Evolutionary conservation across 208 protist genomes (phyloP).

Genomic region (Porcisia deanei): DNA sequence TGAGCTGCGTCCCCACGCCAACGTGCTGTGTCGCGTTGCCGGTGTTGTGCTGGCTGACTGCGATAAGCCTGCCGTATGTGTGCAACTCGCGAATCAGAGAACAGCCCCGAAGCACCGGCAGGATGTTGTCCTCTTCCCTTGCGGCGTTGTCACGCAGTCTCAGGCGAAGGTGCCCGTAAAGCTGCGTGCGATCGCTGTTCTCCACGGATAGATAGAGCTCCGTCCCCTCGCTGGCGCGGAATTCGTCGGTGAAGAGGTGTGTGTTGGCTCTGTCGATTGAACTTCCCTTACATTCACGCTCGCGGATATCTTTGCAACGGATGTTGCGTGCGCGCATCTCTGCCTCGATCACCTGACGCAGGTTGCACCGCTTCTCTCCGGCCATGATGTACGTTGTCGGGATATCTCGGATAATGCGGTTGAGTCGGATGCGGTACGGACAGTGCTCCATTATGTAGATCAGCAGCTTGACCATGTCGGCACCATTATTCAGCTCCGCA

Average conservation of each 20-base stretch:
- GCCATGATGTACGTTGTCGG: constrained; percentile 98
- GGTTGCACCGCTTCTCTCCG: constrained; percentile 97
- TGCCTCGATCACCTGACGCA: constrained; percentile 97
- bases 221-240: constrained; percentile 77
- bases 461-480: constrained; percentile 93
- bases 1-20: constrained; percentile 97
- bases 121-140: constrained; percentile 42
- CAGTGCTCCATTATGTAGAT: constrained; percentile 95
- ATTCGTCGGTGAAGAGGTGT: constrained; percentile 69
- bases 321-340: constrained; percentile 94
- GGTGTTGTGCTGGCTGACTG: constrained; percentile 75
- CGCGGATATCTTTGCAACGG: constrained; percentile 95
- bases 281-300: constrained; percentile 91
- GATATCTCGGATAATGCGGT: constrained; percentile 99
- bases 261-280: constrained; percentile 63
- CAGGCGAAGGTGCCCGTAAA: constrained; percentile 90
- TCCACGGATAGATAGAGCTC: constrained; percentile 91
- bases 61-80: constrained; percentile 93
- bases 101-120: constrained; percentile 89
- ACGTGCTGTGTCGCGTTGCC: constrained; percentile 96
- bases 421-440: constrained; percentile 98
- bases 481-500: constrained; percentile 76
- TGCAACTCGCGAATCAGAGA: constrained; percentile 99
- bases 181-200: constrained; percentile 66
- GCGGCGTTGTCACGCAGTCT: constrained; percentile 80